Percentiles rank a stretch among this genome's conserved stretches.
These are phyloP conservation scores for Xanthoconium stramineum DNA, from an alignment of 768 basidiomycete species.

Conservation along the genomic window DNA sequence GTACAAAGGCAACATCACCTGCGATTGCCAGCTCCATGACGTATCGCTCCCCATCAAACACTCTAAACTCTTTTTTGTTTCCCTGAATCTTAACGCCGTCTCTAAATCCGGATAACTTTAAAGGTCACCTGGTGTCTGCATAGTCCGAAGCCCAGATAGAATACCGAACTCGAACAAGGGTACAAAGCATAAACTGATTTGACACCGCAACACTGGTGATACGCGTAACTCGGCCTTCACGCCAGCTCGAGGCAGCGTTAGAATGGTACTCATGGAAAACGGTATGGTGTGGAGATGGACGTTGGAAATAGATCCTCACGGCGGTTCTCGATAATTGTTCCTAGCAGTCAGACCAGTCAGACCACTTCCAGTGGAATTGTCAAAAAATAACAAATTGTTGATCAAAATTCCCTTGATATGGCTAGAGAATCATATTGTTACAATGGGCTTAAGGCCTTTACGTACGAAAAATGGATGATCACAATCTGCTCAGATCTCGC, in stretches of 20 bases:
- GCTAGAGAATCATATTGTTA: conserved; percentile 7
- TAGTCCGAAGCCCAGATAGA: conserved; percentile 71
- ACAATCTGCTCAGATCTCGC: conserved; percentile 48
- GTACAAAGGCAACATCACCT: conserved; percentile 78
- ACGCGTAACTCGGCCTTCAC: conserved; percentile 4
- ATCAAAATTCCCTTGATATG: neutral
- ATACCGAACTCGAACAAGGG: neutral
- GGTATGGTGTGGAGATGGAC: neutral
- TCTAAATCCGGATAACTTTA: conserved; percentile 40
- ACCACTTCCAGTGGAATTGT: neutral
- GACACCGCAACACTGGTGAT: neutral
- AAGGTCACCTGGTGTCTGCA: conserved; percentile 76
- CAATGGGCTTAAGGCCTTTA: neutral
- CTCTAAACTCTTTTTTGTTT: conserved; percentile 67
- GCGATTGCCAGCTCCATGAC: conserved; percentile 74
- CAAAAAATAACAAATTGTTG: neutral
- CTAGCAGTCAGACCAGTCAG: neutral
- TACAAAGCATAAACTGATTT: conserved; percentile 23
- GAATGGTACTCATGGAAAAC: conserved; percentile 1
- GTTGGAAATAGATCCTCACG: neutral
- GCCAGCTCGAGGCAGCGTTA: conserved; percentile 5
- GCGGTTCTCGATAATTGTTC: neutral
- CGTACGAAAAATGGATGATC: conserved; percentile 15
- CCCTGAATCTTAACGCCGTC: conserved; percentile 68
- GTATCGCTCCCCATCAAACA: conserved; percentile 72